Evolutionary conservation across 768 basidiomycete genomes (phyloP).

Genomic region (Leucocoprinus leucothites): DNA sequence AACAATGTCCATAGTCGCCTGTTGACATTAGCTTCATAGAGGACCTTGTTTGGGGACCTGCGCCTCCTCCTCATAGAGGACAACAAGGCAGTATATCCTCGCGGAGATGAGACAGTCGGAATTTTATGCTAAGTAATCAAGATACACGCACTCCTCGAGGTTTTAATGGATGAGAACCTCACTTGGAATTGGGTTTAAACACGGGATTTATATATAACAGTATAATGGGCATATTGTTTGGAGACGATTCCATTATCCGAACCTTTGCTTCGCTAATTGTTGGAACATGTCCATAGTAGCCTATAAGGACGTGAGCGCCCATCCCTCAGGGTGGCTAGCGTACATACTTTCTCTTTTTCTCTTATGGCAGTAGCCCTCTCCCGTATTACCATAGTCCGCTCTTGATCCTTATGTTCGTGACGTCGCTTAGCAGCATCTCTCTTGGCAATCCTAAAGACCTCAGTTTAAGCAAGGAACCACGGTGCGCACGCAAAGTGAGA

Average conservation of each 20-base stretch:
- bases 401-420: constrained; percentile 56
- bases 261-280: constrained; percentile 83
- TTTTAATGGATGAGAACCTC: no score
- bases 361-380: constrained; percentile 63
- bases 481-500: constrained; percentile 14
- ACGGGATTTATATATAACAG: neutral
- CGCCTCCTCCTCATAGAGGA: constrained; percentile 1
- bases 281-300: constrained; percentile 98
- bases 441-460: constrained; percentile 55
- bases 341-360: constrained; percentile 67
- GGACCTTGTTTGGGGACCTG: constrained; percentile 9
- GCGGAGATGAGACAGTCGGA: neutral
- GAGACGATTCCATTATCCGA: constrained; percentile 47
- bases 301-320: constrained; percentile 20
- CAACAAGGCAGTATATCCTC: neutral
- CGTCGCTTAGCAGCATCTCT: constrained; percentile 65
- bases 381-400: constrained; percentile 45
- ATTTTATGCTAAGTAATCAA: neutral
- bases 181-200: neutral
- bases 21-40: constrained; percentile 11
- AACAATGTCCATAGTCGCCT: neutral
- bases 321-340: constrained; percentile 1
- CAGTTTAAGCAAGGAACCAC: constrained; percentile 5
- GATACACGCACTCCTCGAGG: neutral
- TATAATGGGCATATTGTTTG: neutral